Conservation (phyloP, 768 basidiomycete species). For the Agrocybe pediades region DNA sequence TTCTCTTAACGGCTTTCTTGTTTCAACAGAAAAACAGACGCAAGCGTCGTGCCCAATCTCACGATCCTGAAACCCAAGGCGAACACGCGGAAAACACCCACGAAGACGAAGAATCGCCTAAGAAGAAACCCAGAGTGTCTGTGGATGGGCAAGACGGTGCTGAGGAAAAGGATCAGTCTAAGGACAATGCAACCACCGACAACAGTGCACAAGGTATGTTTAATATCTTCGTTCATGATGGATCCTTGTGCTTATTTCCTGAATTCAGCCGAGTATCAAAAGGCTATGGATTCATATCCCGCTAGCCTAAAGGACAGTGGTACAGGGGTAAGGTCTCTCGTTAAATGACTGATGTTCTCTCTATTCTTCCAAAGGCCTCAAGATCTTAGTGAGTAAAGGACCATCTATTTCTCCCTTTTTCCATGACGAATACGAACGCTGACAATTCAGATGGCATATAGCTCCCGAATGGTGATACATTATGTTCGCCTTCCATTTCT, state of each 20-base stretch:
- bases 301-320: conserved; percentile 27
- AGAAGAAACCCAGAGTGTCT: conserved; percentile 18
- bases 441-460: background rate
- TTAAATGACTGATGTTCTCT: conserved; percentile 22
- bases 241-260: background rate
- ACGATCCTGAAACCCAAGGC: conserved; percentile 24
- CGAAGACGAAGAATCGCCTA: conserved; percentile 13
- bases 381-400: conserved; percentile 25
- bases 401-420: background rate
- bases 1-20: background rate
- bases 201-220: conserved; percentile 17
- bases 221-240: no score
- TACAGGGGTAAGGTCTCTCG: conserved; percentile 31
- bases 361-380: conserved; percentile 7
- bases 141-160: conserved; percentile 5
- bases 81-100: conserved; percentile 4
- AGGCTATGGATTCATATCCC: conserved; percentile 24
- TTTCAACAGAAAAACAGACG: conserved; percentile 53
- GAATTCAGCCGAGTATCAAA: conserved; percentile 24
- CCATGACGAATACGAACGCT: background rate
- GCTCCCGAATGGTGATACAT: no score
- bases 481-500: no score
- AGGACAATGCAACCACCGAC: background rate
- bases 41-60: conserved; percentile 48
- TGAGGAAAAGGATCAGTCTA: background rate